These are phyloP conservation scores for Brassica balearica DNA, from an alignment of 441 rosid species.

Conservation along the genomic window DNA sequence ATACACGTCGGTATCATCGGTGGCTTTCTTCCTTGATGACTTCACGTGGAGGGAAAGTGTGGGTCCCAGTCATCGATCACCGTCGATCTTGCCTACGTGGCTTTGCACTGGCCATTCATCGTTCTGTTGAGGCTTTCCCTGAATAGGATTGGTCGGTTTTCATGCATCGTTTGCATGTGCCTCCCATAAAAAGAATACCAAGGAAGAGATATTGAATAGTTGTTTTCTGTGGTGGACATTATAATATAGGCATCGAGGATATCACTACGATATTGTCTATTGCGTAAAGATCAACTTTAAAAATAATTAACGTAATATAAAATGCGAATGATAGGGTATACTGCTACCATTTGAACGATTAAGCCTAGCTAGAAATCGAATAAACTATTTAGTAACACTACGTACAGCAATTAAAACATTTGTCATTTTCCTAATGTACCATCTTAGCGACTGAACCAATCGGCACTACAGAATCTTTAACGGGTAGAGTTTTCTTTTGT, in stretches of 20 bases:
- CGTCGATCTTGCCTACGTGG: slow-evolving; percentile 44
- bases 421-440: slow-evolving; percentile 26
- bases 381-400: slow-evolving; percentile 13
- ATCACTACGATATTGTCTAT: slow-evolving; percentile 32
- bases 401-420: slow-evolving; percentile 13
- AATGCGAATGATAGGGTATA: slow-evolving; percentile 4
- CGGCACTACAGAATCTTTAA: slow-evolving; percentile 15
- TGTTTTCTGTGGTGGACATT: slow-evolving; percentile 36
- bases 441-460: slow-evolving; percentile 30
- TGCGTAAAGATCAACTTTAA: slow-evolving; percentile 12
- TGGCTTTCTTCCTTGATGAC: slow-evolving; percentile 41
- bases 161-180: slow-evolving; percentile 47
- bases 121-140: slow-evolving; percentile 28
- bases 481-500: neutral
- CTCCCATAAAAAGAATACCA: slow-evolving; percentile 27
- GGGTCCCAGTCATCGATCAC: neutral
- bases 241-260: slow-evolving; percentile 24
- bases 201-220: slow-evolving; percentile 15
- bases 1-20: slow-evolving; percentile 46
- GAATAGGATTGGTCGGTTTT: slow-evolving; percentile 48
- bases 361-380: neutral
- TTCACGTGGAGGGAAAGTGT: slow-evolving; percentile 47
- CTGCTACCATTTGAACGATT: slow-evolving; percentile 10
- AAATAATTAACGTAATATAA: neutral
- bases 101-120: slow-evolving; percentile 30